phyloP scores from a whole-genome alignment of 495 filamentous ascomycete species.

The Penicillium pancosmium region DNA sequence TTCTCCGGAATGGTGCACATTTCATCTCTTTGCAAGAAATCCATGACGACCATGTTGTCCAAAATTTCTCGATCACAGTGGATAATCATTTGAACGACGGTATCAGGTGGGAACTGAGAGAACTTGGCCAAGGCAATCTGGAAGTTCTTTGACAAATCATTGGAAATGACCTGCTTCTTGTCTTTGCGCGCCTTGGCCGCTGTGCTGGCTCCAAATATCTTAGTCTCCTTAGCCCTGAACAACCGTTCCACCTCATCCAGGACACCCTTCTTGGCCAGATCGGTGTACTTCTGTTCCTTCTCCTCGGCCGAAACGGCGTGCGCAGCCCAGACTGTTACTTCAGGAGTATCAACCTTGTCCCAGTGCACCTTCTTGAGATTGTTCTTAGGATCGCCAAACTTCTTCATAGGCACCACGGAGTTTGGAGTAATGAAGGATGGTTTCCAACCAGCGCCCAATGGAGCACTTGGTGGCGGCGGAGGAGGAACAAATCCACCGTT shows the following conservation, averaged over 20 bases:
- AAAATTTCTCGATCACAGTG: constrained; percentile 91
- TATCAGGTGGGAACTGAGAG: constrained; percentile 76
- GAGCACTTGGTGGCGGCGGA: constrained; percentile 59
- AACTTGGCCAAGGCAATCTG: constrained; percentile 93
- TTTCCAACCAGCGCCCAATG: constrained; percentile 59
- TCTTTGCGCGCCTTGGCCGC: constrained; percentile 73
- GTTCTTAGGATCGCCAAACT: constrained; percentile 89
- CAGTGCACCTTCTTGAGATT: constrained; percentile 99
- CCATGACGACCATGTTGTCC: constrained; percentile 94
- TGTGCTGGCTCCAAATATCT: constrained; percentile 70
- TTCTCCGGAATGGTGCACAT: constrained; percentile 91
- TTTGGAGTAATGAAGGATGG: constrained; percentile 53
- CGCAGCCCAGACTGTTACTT: constrained; percentile 93
- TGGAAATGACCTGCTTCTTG: constrained; percentile 96
- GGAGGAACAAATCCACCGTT: constrained; percentile 45
- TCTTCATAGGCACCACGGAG: constrained; percentile 44
- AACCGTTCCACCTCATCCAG: constrained; percentile 96
- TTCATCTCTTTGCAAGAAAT: constrained; percentile 91
- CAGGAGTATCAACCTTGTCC: constrained; percentile 95
- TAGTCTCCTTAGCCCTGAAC: constrained; percentile 97
- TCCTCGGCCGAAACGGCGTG: constrained; percentile 79
- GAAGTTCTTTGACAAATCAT: constrained; percentile 87
- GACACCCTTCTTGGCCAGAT: constrained; percentile 89
- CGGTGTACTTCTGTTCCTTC: constrained; percentile 92
- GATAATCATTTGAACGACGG: constrained; percentile 88